phyloP scores from a whole-genome alignment of 768 basidiomycete species.

The Trametes villosa region DNA sequence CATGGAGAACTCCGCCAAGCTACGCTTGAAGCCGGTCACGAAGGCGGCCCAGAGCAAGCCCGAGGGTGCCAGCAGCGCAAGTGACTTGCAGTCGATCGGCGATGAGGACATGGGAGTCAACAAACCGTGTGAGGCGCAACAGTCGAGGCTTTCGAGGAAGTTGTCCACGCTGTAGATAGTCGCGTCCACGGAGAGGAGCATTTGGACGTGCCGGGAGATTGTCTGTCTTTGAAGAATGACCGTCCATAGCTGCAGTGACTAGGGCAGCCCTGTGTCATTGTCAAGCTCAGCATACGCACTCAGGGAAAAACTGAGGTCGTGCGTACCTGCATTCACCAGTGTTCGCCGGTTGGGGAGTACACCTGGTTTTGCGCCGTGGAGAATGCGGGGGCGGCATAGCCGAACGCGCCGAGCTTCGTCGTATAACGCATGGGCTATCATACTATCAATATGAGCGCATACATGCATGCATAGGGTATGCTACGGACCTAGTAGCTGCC shows the following conservation, averaged over 20 bases:
- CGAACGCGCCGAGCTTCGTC: conserved; percentile 78
- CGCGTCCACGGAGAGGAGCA: conserved; percentile 64
- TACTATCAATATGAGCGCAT: too few relatives aligned
- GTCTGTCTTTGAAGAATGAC: conserved; percentile 89
- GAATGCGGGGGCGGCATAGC: too few relatives aligned
- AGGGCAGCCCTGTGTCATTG: conserved; percentile 67
- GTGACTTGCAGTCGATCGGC: conserved; percentile 92
- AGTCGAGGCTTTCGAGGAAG: conserved; percentile 86
- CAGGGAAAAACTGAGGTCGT: conserved; percentile 2
- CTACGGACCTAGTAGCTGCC: conserved; percentile 85
- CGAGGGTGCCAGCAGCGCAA: conserved; percentile 78
- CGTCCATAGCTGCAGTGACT: conserved; percentile 84
- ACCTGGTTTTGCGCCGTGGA: conserved; percentile 91
- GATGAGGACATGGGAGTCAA: conserved; percentile 88
- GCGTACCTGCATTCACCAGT: conserved; percentile 75
- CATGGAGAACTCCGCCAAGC: conserved; percentile 87
- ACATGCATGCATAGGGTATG: conserved; percentile 60
- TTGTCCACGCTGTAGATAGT: conserved; percentile 86
- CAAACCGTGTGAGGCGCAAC: conserved; percentile 85
- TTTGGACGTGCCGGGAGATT: conserved; percentile 27
- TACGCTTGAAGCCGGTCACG: conserved; percentile 89
- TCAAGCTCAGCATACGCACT: neutral
- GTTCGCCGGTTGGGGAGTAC: conserved; percentile 72
- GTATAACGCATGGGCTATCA: too few relatives aligned
- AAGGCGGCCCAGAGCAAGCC: conserved; percentile 93